phyloP scores from a whole-genome alignment of 495 filamentous ascomycete species.

The Trichocladium uniseriatum region DNA sequence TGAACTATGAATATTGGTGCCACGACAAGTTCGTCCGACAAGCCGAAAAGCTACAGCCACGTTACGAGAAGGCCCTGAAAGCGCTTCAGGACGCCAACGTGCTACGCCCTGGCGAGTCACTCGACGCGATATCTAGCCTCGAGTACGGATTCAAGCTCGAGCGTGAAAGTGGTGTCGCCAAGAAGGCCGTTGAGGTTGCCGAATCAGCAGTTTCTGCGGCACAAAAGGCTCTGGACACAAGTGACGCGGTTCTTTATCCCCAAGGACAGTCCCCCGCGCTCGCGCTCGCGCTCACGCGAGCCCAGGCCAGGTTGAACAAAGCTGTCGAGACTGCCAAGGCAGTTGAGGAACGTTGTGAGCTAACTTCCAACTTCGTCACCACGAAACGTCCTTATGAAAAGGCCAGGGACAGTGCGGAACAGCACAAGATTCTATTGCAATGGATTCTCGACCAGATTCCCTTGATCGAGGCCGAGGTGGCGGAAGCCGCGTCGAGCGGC shows the following conservation, averaged over 20 bases:
- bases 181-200: not conserved
- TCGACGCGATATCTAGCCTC: not conserved
- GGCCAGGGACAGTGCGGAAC: not conserved
- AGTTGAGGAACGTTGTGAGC: no score
- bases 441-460: not conserved
- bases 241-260: no score
- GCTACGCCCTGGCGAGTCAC: not conserved
- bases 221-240: no score
- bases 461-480: not conserved
- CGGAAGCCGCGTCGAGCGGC: not conserved
- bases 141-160: not conserved
- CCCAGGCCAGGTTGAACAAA: no score
- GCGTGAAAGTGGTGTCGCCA: not conserved
- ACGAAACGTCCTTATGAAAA: not conserved
- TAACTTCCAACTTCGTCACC: not conserved
- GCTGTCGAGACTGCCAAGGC: no score
- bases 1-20: not conserved
- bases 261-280: no score
- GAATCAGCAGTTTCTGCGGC: not conserved
- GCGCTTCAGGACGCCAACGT: not conserved
- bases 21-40: not conserved
- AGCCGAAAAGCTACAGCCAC: not conserved
- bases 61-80: not conserved
- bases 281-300: no score
- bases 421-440: not conserved